Conservation (phyloP, 306 rosid species). For the Rosa chinensis region DNA sequence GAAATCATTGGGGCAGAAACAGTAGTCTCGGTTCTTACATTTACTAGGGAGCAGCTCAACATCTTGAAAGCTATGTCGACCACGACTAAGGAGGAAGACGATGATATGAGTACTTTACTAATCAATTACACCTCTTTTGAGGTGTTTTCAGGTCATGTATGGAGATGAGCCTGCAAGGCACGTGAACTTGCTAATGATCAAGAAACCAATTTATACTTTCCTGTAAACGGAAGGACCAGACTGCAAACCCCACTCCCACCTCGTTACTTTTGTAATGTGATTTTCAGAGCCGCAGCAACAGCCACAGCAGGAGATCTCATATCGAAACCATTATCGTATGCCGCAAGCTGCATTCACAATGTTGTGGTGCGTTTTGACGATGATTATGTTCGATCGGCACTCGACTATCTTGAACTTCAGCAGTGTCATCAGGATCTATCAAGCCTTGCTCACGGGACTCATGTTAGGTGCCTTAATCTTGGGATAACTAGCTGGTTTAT, state of each 20-base stretch:
- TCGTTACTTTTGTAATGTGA: not conserved
- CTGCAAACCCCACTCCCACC: slow-evolving; percentile 31
- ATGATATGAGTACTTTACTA: no score
- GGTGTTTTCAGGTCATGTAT: slow-evolving; percentile 38
- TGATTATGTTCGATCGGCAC: slow-evolving; percentile 65
- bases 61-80: slow-evolving; percentile 56
- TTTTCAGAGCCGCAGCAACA: not conserved
- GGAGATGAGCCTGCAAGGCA: slow-evolving; percentile 67
- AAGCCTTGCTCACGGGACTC: slow-evolving; percentile 33
- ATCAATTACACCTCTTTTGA: slow-evolving; percentile 54
- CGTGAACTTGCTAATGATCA: slow-evolving; percentile 65
- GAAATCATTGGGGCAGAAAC: not conserved
- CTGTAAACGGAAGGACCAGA: slow-evolving; percentile 75
- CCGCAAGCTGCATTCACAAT: slow-evolving; percentile 62
- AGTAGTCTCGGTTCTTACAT: slow-evolving; percentile 52
- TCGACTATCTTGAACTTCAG: no score
- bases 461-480: slow-evolving; percentile 55
- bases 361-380: slow-evolving; percentile 52
- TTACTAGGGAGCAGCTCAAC: slow-evolving; percentile 53
- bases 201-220: slow-evolving; percentile 60
- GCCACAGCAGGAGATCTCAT: slow-evolving; percentile 25
- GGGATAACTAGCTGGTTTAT: slow-evolving; percentile 70
- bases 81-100: not conserved
- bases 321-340: slow-evolving; percentile 64
- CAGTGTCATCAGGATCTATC: slow-evolving; percentile 55